Conservation (phyloP, 805 yeast genomes). For the Metschnikowia henanensis region DNA sequence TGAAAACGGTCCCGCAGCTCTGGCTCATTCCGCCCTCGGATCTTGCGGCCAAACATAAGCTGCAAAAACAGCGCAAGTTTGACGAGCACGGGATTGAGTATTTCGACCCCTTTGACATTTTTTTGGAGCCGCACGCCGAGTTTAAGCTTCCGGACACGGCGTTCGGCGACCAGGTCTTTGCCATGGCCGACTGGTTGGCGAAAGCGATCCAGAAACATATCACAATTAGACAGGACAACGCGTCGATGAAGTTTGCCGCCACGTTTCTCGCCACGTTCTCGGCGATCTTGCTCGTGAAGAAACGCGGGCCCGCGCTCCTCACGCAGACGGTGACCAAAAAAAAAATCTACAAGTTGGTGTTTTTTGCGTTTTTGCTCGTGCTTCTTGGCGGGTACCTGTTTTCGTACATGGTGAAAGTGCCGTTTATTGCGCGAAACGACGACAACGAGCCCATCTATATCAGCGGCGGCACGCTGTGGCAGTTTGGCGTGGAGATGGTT, state of each 20-base stretch:
- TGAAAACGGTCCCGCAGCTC: slow-evolving; percentile 61
- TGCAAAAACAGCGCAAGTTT: slow-evolving; percentile 15
- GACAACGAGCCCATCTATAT: slow-evolving; percentile 53
- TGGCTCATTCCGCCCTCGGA: slow-evolving; percentile 60
- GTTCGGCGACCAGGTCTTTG: slow-evolving; percentile 38
- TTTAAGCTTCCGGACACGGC: slow-evolving; percentile 39
- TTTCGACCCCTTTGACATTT: slow-evolving; percentile 19
- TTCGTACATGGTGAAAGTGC: slow-evolving; percentile 57
- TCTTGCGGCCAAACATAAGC: slow-evolving; percentile 16
- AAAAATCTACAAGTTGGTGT: slow-evolving; percentile 21
- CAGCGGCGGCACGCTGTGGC: slow-evolving; percentile 66
- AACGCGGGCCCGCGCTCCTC: slow-evolving; percentile 37
- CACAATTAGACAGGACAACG: slow-evolving; percentile 41
- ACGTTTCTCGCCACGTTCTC: slow-evolving; percentile 49
- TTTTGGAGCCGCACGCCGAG: slow-evolving; percentile 30
- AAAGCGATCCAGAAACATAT: slow-evolving; percentile 45
- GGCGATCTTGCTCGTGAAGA: slow-evolving; percentile 48
- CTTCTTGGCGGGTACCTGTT: slow-evolving; percentile 66
- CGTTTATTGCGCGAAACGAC: slow-evolving; percentile 57
- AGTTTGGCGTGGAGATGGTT: slow-evolving; percentile 67
- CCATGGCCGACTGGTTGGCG: slow-evolving; percentile 56
- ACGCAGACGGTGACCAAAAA: slow-evolving; percentile 22
- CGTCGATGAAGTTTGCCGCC: slow-evolving; percentile 39
- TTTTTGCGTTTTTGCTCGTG: slow-evolving; percentile 42
- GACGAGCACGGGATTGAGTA: slow-evolving; percentile 23